Base-by-base conservation (phyloP, 129 eudicot species). In the Pseudognaphalium luteoalbum region DNA sequence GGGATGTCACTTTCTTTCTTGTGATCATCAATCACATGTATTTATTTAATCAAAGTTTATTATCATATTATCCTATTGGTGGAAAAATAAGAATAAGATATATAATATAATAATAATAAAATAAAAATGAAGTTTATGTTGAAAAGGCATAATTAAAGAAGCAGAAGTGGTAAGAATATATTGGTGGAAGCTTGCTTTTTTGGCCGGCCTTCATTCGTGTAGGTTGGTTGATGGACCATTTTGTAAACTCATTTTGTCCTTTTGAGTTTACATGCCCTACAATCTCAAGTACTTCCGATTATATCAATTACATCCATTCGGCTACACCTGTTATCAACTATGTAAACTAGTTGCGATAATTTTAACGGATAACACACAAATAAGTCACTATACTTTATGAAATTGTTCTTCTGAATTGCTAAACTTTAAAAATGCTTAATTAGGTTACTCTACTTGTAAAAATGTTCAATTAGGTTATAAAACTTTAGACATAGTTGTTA, bases 21-120 rank as follows among this genome's bases (percentile, higher is more conserved):
- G 83, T 74, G 80, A 80, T 80, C 83, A 73, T 57, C 83, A 80
- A 80, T 80, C 83, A 80, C 83, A 80, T 80, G 83, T 44, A 80
- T 33, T 42, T 7, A n/a, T 33, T 42, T 7, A n/a, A 17, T 54
- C 1, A 1, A 52, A 15, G 7, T 69, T 70, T 32, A 70, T 14
- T 39, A 61, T 63, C 1, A 66, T 41, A 54, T 79, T 74, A 74
- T 67, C 70, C 41, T 59, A 52, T 70, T 70, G 76, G 63, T 71
- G 34, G 11, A 71, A 59, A 42, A 56, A 29, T 10, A n/a, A 50
- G 5, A 76, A 32, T 32, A 32, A 32, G 4, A 32, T 32, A 32
- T 32, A 32, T 11, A 14, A 50, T 9, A 32, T 47, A 68, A 32
- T 25, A 14, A 8, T 47, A 25, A 59, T 10, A 6, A 52, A 33